Base-by-base conservation (phyloP, 495 filamentous ascomycete species). In the Clavariopsis aquatica region DNA sequence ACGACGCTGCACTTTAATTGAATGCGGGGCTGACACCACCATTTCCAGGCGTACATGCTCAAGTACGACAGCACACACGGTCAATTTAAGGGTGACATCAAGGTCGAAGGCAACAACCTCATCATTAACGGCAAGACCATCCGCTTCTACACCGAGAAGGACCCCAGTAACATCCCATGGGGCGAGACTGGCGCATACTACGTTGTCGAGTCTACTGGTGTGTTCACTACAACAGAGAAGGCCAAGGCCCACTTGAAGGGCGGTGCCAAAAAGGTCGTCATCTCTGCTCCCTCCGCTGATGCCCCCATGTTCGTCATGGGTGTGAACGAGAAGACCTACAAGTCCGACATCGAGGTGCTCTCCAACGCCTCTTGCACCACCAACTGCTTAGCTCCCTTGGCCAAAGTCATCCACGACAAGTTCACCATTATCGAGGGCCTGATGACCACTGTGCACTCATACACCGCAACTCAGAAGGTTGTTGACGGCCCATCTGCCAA, bases 271-370 rank as follows among this genome's bases (percentile, higher is more conserved):
- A 96, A 96, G 85, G 94, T 98, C 79, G 83, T 98, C 84, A 98
- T 98, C 88, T 98, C 94, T 72, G 94, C 94, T 73, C 94, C 94
- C 70, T 98, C 94, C 70, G 92, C 92, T 64, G 94, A 98, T 85
- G 95, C 94, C 73, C 93, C 94, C 73, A 98, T 98, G 94, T 98
- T 94, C 85, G 94, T 98, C 74, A 96, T 96, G 89, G 94, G 94
- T 78, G 94, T 98, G 81, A 98, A 98, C 85, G 84, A 98, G 80
- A 83, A 90, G 78, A 82, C 79, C 72, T 98, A 98, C 87, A 92
- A 87, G 79, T 86, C 84, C 76, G 87, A 90, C 77, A 84, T 94
- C 77, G 81, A 90, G 71, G 87, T 98, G 79, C 89, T 98, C 82
- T 98, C 94, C 82, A 98, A 98, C 84, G 94, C 94, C 70, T 98